A percentile compares a stretch with the other conserved stretches of the same genome.
Evolutionary conservation across 2,329 filamentous ascomycete genomes (phyloP).

Genomic region (Claviceps maximensis): DNA sequence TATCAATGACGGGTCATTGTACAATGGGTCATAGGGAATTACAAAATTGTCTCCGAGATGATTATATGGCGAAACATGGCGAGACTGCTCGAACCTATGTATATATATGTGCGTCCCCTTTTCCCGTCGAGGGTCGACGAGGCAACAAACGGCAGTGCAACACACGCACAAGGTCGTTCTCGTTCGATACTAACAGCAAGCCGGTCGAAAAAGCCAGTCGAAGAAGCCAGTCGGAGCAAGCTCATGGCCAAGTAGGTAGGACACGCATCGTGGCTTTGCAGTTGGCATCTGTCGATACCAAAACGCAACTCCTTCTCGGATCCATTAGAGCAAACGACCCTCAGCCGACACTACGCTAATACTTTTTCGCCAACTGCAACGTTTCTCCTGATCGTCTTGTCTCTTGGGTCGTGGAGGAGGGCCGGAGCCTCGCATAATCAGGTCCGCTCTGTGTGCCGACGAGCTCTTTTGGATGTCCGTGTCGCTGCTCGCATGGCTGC

Average conservation of each 20-base stretch:
- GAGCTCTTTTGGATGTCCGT: slow-evolving; percentile 24
- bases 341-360: slow-evolving; percentile 41
- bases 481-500: slow-evolving; percentile 35
- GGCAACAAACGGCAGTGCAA: background rate
- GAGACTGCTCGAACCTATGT: too few species aligned
- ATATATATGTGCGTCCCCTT: too few species aligned
- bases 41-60: too few species aligned
- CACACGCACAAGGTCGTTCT: background rate
- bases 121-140: too few species aligned
- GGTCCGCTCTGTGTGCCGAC: slow-evolving; percentile 23
- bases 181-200: background rate
- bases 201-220: too few species aligned
- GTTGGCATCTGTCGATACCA: background rate
- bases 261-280: background rate
- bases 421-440: slow-evolving; percentile 27
- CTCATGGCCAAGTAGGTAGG: too few species aligned
- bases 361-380: slow-evolving; percentile 44
- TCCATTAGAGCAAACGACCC: slow-evolving; percentile 29
- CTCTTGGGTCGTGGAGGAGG: slow-evolving; percentile 22
- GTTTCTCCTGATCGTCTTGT: slow-evolving; percentile 25
- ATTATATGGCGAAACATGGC: too few species aligned
- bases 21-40: too few species aligned
- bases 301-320: background rate
- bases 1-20: too few species aligned
- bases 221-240: background rate